Evolutionary conservation across 345 rosid genomes (phyloP), one percentile per base, ranked within the genome.

Genomic region (Trapa bicornis): DNA sequence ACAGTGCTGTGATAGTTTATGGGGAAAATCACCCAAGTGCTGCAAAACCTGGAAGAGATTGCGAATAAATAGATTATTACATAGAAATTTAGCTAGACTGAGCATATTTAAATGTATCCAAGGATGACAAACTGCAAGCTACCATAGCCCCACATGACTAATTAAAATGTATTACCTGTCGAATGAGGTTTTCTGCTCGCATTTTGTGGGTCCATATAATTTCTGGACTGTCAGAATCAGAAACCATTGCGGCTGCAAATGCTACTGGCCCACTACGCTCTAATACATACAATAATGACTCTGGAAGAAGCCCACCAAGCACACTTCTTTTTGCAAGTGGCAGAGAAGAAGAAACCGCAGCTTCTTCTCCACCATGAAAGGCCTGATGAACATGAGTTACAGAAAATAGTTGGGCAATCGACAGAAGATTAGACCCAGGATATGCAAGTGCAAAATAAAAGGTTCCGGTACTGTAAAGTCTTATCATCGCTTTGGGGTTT

Each of bases 361-460:
- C 99, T 79, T 94, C 96, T 83, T 94, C 97, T 65, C 99, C 99
- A 65, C 99, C 99, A 84, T 94, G 99, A 77, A 94, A 94, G 68
- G 99, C 97, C 86, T 94, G 99, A 82, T 89, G 96, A 71, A 91
- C 88, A 71, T 94, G 99, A 80, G 99, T 94, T 50, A 75, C 86
- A 7, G 91, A 79, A 80, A 94, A 94, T 65, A 94, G 89, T 76
- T 89, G 97, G 65, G 99, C 88, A 64, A 94, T 91, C 32, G 96
- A 82, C 68, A 74, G 79, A 67, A 94, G 92, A 80, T 94, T 91
- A 61, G 99, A 94, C 75, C 99, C 99, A 75, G 99, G 97, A 77
- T 94, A 94, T 64, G 97, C 85, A 68, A 94, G 85, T 50, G 97
- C 91, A 81, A 94, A 91, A 80, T 87, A 94, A 80, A 94, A 94